Conservation (phyloP, 306 rosid species). For the Acacia crassicarpa region DNA sequence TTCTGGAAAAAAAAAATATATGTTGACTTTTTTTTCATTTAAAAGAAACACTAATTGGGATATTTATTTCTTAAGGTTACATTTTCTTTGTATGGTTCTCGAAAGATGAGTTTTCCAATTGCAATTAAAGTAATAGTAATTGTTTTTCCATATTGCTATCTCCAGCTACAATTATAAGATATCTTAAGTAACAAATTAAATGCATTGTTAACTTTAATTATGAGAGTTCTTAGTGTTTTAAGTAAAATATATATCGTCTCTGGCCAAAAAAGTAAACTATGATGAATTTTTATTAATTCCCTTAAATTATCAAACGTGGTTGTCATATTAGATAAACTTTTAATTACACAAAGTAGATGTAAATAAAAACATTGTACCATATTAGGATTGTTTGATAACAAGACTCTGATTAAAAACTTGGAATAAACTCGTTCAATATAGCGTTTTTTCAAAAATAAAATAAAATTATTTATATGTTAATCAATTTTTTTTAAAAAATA, state of each 20-base stretch:
- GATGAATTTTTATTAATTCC: background rate
- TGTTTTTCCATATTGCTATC: background rate
- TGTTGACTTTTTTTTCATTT: slow-evolving; percentile 11
- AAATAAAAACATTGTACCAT: background rate
- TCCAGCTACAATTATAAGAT: background rate
- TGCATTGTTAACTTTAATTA: background rate
- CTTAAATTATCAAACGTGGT: no score
- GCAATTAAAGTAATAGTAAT: background rate
- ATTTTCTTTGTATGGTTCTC: background rate
- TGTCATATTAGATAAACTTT: background rate
- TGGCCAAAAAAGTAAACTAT: background rate
- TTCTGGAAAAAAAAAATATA: background rate
- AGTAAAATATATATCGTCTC: no score
- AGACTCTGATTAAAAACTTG: background rate
- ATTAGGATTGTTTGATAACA: background rate
- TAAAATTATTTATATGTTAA: no score
- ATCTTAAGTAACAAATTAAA: background rate
- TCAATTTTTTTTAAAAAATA: no score
- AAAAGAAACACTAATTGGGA: background rate
- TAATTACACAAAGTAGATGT: no score
- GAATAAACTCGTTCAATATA: background rate
- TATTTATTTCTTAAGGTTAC: background rate
- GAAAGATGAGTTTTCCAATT: background rate
- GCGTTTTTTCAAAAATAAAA: no score
- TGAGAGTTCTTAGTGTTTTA: background rate